Evolutionary conservation across 164 flowering plant species (phyloP).

Genomic region (Berberis thunbergii): DNA sequence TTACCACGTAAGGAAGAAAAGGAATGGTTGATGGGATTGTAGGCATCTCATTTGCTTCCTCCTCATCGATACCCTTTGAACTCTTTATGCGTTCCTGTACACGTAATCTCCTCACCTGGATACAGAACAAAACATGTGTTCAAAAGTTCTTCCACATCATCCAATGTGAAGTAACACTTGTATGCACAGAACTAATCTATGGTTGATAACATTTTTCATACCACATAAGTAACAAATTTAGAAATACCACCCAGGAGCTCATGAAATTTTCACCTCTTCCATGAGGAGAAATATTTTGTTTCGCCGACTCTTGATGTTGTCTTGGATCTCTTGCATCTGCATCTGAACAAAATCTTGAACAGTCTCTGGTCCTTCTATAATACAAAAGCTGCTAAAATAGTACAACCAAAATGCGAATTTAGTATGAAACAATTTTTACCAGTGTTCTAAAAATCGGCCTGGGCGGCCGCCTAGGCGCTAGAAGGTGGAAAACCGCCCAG

Average conservation of each 20-base stretch:
- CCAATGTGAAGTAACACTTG: background rate
- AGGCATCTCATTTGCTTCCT: conserved; percentile 73
- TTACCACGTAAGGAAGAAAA: conserved; percentile 74
- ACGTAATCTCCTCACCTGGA: conserved; percentile 71
- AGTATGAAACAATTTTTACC: background rate
- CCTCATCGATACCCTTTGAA: conserved; percentile 31
- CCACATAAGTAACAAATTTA: background rate
- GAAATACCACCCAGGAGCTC: background rate
- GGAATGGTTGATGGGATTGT: conserved; percentile 85
- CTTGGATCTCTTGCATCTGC: conserved; percentile 77
- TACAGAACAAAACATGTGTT: background rate
- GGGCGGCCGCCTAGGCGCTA: too few species aligned
- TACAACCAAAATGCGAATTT: background rate
- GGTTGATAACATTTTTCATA: background rate
- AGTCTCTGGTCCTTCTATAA: conserved; percentile 93
- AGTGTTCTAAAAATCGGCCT: too few species aligned
- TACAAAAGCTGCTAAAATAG: conserved; percentile 60
- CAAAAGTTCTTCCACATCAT: background rate
- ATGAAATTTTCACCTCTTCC: conserved; percentile 68
- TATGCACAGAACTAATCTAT: background rate
- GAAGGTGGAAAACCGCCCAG: too few species aligned
- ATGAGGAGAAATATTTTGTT: conserved; percentile 88
- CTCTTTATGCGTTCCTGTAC: conserved; percentile 60
- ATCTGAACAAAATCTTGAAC: conserved; percentile 80
- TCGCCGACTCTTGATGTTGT: conserved; percentile 70